Evolutionary conservation across 129 eudicot species (phyloP).

Genomic region (sunflower (Helianthus annuus)): HanXRQr2.0-SUNRISE NC_035433.2:134080377-134080876

Average conservation of each 20-base stretch:
- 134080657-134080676: too few species aligned
- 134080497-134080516: background rate
- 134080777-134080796: too few species aligned
- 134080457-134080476: background rate
- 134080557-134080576: slow-evolving; percentile 17
- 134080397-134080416: background rate
- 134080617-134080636: slow-evolving; percentile 2
- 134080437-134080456: background rate
- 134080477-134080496: background rate
- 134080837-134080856: too few species aligned
- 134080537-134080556: background rate
- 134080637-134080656: background rate
- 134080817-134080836: too few species aligned
- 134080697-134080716: too few species aligned
- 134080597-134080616: background rate
- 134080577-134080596: background rate
- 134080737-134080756: too few species aligned
- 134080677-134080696: too few species aligned
- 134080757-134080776: too few species aligned
- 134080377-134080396: too few species aligned
- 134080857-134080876: too few species aligned
- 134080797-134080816: too few species aligned
- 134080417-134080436: background rate
- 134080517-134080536: background rate
- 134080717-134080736: too few species aligned